Evolutionary conservation across 176 grass and related monocot species (phyloP).

Genomic region (Avena eriantha): DNA sequence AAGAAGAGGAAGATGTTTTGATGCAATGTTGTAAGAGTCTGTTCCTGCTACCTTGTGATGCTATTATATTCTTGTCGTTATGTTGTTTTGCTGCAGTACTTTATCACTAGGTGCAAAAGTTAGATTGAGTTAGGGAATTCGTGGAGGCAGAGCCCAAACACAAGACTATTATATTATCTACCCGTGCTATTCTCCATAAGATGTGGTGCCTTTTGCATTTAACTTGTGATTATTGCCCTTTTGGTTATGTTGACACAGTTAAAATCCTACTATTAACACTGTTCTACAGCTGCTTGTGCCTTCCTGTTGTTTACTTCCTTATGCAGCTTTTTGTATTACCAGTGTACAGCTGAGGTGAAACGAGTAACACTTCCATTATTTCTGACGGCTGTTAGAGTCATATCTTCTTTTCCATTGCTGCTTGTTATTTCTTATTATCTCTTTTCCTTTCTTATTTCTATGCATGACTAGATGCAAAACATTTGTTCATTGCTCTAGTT

Average conservation of each 20-base stretch:
- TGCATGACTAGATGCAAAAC: background rate
- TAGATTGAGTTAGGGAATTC: constrained; percentile 15
- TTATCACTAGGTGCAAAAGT: constrained; percentile 30
- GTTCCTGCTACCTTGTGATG: background rate
- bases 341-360: background rate
- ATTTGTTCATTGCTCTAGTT: background rate
- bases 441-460: constrained; percentile 4
- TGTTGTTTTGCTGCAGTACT: constrained; percentile 3
- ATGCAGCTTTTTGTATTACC: background rate
- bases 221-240: constrained; percentile 41
- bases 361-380: background rate
- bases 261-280: background rate
- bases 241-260: constrained; percentile 18
- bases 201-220: constrained; percentile 11
- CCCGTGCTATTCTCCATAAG: constrained; percentile 16
- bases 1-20: constrained; percentile 69
- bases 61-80: background rate
- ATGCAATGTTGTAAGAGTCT: constrained; percentile 20
- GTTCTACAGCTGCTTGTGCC: background rate
- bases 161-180: constrained; percentile 22
- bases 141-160: background rate
- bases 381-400: background rate
- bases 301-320: constrained; percentile 21
- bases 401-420: background rate
- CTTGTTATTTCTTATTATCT: background rate